These are phyloP conservation scores for Trichosporon asahii DNA, from an alignment of 1,284 basidiomycete genomes.

Conservation along the genomic window DNA sequence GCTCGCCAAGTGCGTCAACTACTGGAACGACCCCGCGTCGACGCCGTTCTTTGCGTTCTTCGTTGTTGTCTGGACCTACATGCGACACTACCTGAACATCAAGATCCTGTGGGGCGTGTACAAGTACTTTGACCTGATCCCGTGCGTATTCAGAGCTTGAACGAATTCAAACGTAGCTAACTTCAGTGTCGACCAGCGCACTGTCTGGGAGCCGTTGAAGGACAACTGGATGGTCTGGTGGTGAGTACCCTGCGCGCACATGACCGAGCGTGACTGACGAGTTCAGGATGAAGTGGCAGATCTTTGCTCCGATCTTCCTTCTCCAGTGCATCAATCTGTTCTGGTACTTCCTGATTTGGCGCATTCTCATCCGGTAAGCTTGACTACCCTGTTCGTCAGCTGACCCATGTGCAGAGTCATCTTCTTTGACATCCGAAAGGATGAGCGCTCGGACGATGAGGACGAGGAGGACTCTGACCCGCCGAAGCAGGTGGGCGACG, in stretches of 20 bases:
- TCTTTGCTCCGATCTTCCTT: constrained; percentile 69
- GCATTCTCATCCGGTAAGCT: constrained; percentile 61
- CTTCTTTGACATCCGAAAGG: constrained; percentile 42
- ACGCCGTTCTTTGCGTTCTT: constrained; percentile 66
- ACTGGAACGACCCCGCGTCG: constrained; percentile 69
- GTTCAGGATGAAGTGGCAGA: constrained; percentile 68
- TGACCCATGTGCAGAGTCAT: constrained; percentile 35
- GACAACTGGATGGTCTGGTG: constrained; percentile 71
- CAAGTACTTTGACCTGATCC: constrained; percentile 72
- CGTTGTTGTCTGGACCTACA: constrained; percentile 83
- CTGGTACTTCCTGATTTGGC: constrained; percentile 80
- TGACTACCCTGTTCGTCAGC: too few species aligned
- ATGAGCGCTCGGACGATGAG: constrained; percentile 56
- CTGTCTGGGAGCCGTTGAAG: constrained; percentile 59
- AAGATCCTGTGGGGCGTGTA: constrained; percentile 84
- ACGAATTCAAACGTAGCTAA: background rate
- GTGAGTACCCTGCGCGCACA: constrained; percentile 27
- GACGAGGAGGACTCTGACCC: constrained; percentile 42
- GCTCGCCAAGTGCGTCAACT: constrained; percentile 83
- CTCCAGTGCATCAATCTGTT: constrained; percentile 83
- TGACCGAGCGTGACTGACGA: background rate
- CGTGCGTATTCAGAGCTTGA: constrained; percentile 57
- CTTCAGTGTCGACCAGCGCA: constrained; percentile 18
- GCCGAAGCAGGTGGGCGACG: constrained; percentile 20
- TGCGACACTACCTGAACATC: constrained; percentile 90